Evolutionary conservation across 352 stramenopile genomes (phyloP), one percentile per base, ranked within the genome.

Genomic region (Phytopythium sindhum): DNA sequence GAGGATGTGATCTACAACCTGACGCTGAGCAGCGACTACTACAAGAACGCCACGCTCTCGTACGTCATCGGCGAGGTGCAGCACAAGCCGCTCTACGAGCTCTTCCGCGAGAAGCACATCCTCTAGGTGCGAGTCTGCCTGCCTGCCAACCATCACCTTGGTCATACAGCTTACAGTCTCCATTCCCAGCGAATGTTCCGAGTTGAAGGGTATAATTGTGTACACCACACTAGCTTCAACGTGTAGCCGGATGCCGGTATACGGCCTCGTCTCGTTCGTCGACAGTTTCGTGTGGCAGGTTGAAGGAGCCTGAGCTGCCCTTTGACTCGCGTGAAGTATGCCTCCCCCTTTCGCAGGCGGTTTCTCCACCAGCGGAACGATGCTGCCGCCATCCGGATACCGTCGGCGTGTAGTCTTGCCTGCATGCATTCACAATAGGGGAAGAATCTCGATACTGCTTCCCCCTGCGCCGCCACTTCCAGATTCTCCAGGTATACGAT

Each of bases 1-100:
- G 82, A 94, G 53, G 84, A 96, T 63, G 83, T 94, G 29, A 89
- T 96, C 55, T 87, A 88, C 74, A 94, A 94, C 65, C 56, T 96
- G 35, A 78, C 77, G 55, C 63, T 60, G 19, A 75, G 91, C 50
- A 68, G 69, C 51, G 70, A 77, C 44, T 82, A 96, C 63, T 96
- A 94, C 72, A 72, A 80, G 67, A 77, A 79, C 48, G 85, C 86
- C 48, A 91, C 78, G 29, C 66, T 96, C 37, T 89, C 88, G 19
- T 89, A 83, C 45, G 75, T 85, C 33, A 72, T 96, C 39, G 88
- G 88, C 24, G 84, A 94, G 60, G 73, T 90, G 72, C 86, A 94
- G 64, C 88, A 96, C 70, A 86, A 90, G 67, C 70, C 80, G 35
- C 64, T 96, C 10, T 86, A 78, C 60, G 73, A 88, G 21, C 69